Evolutionary conservation across 352 stramenopile species (phyloP).

Genomic region (Phytophthora boehmeriae): DNA sequence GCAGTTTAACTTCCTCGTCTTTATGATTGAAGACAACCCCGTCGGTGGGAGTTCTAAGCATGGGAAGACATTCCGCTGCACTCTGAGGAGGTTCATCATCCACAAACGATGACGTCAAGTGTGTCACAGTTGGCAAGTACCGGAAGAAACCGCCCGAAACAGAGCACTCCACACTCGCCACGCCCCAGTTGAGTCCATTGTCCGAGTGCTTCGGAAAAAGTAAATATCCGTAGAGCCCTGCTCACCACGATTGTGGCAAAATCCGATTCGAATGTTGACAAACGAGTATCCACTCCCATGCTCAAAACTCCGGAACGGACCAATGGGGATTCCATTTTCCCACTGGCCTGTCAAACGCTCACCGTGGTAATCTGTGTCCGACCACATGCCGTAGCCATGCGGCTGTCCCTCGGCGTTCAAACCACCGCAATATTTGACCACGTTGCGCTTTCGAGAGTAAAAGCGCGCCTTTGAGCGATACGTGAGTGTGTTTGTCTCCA

Average conservation of each 20-base stretch:
- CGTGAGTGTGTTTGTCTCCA: conserved; percentile 54
- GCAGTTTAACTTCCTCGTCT: conserved; percentile 24
- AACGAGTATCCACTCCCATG: conserved; percentile 80
- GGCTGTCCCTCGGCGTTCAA: conserved; percentile 59
- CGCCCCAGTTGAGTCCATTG: conserved; percentile 65
- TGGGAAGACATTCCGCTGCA: conserved; percentile 43
- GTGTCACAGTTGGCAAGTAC: conserved; percentile 60
- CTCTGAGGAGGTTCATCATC: conserved; percentile 34
- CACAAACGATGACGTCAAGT: conserved; percentile 53
- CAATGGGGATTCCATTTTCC: conserved; percentile 71
- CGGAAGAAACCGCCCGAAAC: conserved; percentile 77
- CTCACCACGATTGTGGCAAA: conserved; percentile 60
- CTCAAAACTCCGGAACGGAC: conserved; percentile 77
- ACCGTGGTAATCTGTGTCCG: conserved; percentile 72
- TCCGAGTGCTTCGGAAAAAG: conserved; percentile 56
- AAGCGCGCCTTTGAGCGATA: conserved; percentile 56
- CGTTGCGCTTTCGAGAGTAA: conserved; percentile 47
- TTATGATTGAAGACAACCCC: conserved; percentile 55
- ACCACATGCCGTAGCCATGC: conserved; percentile 75
- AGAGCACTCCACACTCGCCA: conserved; percentile 81
- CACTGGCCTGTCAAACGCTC: conserved; percentile 75
- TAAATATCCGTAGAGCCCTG: conserved; percentile 39
- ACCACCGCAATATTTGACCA: conserved; percentile 71
- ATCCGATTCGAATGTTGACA: conserved; percentile 72
- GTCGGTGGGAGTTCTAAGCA: conserved; percentile 55